phyloP scores from a whole-genome alignment of 139 green algal genomes.

The Chlamydomonas urium region DNA sequence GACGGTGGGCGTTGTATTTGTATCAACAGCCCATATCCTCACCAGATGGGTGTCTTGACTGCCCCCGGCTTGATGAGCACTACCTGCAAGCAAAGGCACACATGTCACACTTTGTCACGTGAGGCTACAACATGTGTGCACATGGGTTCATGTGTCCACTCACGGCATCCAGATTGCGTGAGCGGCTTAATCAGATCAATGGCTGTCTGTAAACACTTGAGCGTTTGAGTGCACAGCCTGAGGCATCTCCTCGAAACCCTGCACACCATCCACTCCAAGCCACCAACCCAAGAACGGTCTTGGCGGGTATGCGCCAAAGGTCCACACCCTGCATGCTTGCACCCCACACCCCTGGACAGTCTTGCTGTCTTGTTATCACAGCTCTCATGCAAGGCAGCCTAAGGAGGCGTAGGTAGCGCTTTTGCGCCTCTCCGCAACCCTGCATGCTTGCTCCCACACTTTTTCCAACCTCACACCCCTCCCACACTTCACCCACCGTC shows the following conservation, averaged over 20 bases:
- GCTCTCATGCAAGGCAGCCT: background rate
- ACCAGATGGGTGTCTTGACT: conserved; percentile 11
- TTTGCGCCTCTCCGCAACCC: background rate
- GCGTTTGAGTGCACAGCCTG: too few relatives aligned
- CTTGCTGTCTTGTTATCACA: background rate
- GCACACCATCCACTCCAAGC: background rate
- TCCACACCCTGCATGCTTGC: too few relatives aligned
- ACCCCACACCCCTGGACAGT: too few relatives aligned
- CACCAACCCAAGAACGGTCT: too few relatives aligned
- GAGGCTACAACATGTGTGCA: background rate
- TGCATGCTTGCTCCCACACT: background rate
- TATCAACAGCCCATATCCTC: too few relatives aligned
- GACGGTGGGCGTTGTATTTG: too few relatives aligned
- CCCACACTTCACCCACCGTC: too few relatives aligned
- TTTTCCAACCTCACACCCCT: background rate
- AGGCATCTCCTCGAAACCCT: background rate
- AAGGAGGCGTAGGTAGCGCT: background rate
- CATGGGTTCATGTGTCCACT: too few relatives aligned
- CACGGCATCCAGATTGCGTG: background rate
- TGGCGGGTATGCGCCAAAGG: too few relatives aligned
- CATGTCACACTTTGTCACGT: background rate
- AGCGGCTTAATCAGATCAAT: background rate
- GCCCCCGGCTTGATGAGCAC: conserved; percentile 19
- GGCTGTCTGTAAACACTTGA: too few relatives aligned
- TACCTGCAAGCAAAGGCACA: background rate